Evolutionary conservation across 768 basidiomycete genomes (phyloP), one percentile per base, ranked within the genome.

Genomic region (Saitozyma sp.): DNA sequence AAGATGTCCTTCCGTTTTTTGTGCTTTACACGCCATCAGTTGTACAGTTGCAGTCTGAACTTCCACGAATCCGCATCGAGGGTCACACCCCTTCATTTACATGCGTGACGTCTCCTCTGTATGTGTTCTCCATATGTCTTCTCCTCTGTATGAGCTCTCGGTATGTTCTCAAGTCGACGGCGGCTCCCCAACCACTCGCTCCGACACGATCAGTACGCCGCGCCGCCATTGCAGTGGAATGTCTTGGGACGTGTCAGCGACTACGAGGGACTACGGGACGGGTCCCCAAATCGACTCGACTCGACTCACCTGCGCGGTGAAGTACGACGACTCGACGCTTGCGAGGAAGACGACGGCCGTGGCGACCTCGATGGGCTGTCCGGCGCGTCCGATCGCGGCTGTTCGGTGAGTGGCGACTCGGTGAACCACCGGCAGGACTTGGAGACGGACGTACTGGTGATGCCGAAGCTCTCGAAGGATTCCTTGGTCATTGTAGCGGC

Each of bases 281-380:
- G 2, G 29, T 29, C 11, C 38, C 8, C 8, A 40, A n/a, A 3
- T n/a, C 40, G 20, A n/a, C 6, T 14, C 14, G 14, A 50, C 37
- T 29, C 13, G 49, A 59, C 64, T 54, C 70, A 71, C 50, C 59
- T 73, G 70, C 45, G 78, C 80, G 45, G 78, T 82, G 57, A 84
- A 81, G 74, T 83, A 84, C 37, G 82, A 81, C 14, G 82, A 82
- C 64, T 84, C 83, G 2, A 79, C 79, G n/a, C 81, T 81, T 9
- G 82, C 81, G 56, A 84, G 78, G 78, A 82, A 85, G 37, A 84
- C 83, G 59, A 82, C 82, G 39, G 78, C 79, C 2, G 84, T 83
- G 8, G 84, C 84, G 16, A 83, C 74, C 67, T 85, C 84, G 51
- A 84, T 76, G 5, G 84, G 84, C 68, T 85, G 84, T 13, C 84